These are phyloP conservation scores for Cyanophora paradoxa DNA, from an alignment of 78 protist genomes.

Conservation along the genomic window DNA sequence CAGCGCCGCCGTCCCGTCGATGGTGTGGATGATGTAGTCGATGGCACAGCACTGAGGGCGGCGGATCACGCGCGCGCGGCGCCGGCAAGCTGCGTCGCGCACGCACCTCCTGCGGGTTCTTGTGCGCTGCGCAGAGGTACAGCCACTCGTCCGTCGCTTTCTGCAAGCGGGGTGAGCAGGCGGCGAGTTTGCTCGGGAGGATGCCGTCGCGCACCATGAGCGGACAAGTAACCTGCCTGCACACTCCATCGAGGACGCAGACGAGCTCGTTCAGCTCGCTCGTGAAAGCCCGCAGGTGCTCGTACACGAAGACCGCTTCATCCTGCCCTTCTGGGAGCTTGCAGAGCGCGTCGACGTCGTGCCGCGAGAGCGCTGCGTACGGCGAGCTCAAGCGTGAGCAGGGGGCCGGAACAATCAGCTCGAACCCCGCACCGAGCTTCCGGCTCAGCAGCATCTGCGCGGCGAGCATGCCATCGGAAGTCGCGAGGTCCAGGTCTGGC, in stretches of 20 bases:
- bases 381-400: too few species aligned
- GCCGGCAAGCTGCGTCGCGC: background rate
- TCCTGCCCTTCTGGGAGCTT: conserved; percentile 32
- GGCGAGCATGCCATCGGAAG: too few species aligned
- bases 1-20: conserved; percentile 56
- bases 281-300: conserved; percentile 43
- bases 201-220: background rate
- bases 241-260: conserved; percentile 31
- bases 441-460: too few species aligned
- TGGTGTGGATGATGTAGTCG: conserved; percentile 67
- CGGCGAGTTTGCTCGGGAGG: background rate
- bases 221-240: conserved; percentile 59
- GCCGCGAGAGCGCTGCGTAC: too few species aligned
- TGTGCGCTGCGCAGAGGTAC: conserved; percentile 77
- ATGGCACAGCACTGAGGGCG: conserved; percentile 57
- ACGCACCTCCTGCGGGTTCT: conserved; percentile 38
- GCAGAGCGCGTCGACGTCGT: conserved; percentile 26
- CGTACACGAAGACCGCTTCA: conserved; percentile 42
- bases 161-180: conserved; percentile 38
- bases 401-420: too few species aligned
- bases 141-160: conserved; percentile 75
- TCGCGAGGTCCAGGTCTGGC: too few species aligned
- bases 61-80: background rate
- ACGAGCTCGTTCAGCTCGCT: conserved; percentile 47
- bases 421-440: too few species aligned